Conservation (phyloP, 768 basidiomycete species). For the Kwoniella sp. region DNA sequence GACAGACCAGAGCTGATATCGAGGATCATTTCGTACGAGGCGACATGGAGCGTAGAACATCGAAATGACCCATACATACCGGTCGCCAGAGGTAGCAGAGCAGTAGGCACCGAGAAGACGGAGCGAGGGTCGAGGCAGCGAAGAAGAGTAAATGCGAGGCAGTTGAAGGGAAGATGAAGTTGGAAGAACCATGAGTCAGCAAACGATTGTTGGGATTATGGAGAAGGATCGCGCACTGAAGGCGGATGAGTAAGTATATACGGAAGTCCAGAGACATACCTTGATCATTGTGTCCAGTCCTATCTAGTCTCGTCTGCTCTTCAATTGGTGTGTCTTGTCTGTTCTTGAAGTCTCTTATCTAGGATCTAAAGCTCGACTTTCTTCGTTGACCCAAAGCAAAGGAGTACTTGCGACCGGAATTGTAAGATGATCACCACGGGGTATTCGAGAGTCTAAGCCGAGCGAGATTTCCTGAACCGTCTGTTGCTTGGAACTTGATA, state of each 20-base stretch:
- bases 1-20: constrained; percentile 90
- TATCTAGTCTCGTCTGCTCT: background rate
- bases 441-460: too few relatives aligned
- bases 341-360: background rate
- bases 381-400: too few relatives aligned
- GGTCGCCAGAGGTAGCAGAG: background rate
- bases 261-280: too few relatives aligned
- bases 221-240: too few relatives aligned
- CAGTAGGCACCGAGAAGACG: constrained; percentile 4
- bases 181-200: background rate
- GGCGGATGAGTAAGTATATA: too few relatives aligned
- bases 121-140: too few relatives aligned
- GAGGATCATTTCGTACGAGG: background rate
- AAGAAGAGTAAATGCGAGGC: too few relatives aligned
- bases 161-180: background rate
- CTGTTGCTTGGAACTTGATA: too few relatives aligned
- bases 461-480: too few relatives aligned
- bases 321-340: too few relatives aligned
- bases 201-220: background rate
- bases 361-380: background rate
- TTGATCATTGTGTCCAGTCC: constrained; percentile 45
- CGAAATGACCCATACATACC: background rate
- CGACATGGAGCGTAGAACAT: background rate
- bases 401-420: too few relatives aligned
- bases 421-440: too few relatives aligned